Evolutionary conservation across 306 rosid species (phyloP).

Genomic region (Citrullus colocynthis): DNA sequence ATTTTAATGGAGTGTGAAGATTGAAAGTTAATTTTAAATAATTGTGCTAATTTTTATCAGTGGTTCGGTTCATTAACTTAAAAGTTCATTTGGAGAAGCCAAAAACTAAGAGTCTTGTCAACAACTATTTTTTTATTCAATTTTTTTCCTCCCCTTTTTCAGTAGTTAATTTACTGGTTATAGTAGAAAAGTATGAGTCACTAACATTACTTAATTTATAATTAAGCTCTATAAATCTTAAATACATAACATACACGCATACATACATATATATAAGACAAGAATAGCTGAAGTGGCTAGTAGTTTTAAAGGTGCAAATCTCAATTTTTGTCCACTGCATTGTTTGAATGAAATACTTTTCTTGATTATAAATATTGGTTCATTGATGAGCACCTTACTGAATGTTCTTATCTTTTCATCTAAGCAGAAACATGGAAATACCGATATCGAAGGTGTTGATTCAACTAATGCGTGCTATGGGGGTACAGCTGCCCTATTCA

Average conservation of each 20-base stretch:
- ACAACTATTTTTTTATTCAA: neutral
- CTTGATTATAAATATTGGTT: neutral
- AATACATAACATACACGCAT: neutral
- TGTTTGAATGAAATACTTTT: neutral
- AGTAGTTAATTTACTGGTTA: neutral
- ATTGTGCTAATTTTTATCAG: neutral
- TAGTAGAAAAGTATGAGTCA: neutral
- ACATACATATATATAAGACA: neutral
- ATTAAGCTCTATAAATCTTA: neutral
- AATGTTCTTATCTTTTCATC: conserved; percentile 16
- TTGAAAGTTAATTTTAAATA: neutral
- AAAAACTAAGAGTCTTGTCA: neutral
- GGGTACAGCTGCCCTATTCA: conserved; percentile 95
- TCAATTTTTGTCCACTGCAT: neutral
- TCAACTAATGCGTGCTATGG: conserved; percentile 98
- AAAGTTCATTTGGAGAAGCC: neutral
- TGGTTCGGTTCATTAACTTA: neutral
- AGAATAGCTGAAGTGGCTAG: neutral
- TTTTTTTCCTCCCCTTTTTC: neutral
- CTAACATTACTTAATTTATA: neutral
- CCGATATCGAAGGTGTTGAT: conserved; percentile 93
- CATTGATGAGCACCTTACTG: neutral
- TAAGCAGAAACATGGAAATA: conserved; percentile 68
- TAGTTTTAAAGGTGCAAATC: neutral
- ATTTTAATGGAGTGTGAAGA: neutral